A percentile compares a stretch with the other conserved stretches of the same genome.
Evolutionary conservation across 1,284 basidiomycete species (phyloP).

Genomic region (Salmacisia buchloeana): DNA sequence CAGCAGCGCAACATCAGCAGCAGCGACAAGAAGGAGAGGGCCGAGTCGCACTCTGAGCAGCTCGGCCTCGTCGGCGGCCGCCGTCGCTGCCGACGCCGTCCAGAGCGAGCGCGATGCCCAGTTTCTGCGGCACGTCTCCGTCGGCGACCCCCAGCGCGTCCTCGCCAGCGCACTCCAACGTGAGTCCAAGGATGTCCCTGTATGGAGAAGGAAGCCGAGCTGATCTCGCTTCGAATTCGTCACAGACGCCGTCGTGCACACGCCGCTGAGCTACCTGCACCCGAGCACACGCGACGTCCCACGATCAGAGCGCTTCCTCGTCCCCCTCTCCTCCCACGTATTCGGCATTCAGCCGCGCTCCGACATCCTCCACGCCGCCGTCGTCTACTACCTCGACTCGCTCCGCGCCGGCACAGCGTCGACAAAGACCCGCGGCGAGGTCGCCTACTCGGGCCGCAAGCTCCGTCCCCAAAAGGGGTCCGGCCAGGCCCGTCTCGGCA

Average conservation of each 20-base stretch:
- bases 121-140: not conserved
- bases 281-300: not conserved
- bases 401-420: slow-evolving; percentile 82
- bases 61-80: not conserved
- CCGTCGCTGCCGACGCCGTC: not conserved
- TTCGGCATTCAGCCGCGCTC: slow-evolving; percentile 77
- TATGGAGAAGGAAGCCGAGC: too few species aligned
- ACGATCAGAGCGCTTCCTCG: slow-evolving; percentile 54
- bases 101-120: not conserved
- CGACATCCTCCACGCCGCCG: slow-evolving; percentile 88
- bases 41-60: not conserved
- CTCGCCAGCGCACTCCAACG: not conserved
- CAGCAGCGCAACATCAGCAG: too few species aligned
- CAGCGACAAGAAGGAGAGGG: too few species aligned
- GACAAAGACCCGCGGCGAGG: slow-evolving; percentile 86
- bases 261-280: not conserved
- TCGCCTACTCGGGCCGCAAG: slow-evolving; percentile 80
- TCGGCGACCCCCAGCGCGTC: not conserved
- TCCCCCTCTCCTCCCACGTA: slow-evolving; percentile 71
- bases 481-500: slow-evolving; percentile 82
- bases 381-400: slow-evolving; percentile 79
- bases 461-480: slow-evolving; percentile 86
- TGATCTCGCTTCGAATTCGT: not conserved
- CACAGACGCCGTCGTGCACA: not conserved
- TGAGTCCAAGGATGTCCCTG: too few species aligned